Conservation (phyloP, 768 basidiomycete genomes). For the Butyriboletus loyo region DNA sequence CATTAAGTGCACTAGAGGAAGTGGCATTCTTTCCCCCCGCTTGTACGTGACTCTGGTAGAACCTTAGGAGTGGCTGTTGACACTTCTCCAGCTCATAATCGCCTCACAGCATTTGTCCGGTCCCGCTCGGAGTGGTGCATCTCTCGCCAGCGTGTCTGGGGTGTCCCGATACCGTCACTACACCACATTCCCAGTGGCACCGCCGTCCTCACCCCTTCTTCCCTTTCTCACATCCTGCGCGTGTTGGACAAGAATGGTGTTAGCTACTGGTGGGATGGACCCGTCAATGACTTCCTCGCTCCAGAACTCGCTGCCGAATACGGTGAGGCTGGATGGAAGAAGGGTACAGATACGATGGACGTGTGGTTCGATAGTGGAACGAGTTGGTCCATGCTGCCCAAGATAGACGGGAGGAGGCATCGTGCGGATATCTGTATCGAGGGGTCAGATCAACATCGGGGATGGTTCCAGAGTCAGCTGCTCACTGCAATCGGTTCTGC, state of each 20-base stretch:
- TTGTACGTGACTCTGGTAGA: constrained; percentile 48
- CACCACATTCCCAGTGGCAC: constrained; percentile 60
- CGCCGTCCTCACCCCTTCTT: constrained; percentile 60
- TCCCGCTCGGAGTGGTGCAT: constrained; percentile 99
- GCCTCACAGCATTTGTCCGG: constrained; percentile 82
- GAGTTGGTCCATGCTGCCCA: constrained; percentile 80
- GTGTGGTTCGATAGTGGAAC: constrained; percentile 99
- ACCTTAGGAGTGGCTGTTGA: neutral
- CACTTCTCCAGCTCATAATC: constrained; percentile 62
- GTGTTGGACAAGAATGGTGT: constrained; percentile 74
- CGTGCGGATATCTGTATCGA: constrained; percentile 88
- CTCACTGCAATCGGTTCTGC: constrained; percentile 66
- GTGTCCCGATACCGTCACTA: constrained; percentile 91
- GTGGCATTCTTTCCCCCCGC: constrained; percentile 74
- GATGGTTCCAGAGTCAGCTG: constrained; percentile 97
- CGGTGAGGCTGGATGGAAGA: constrained; percentile 52
- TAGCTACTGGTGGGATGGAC: constrained; percentile 90
- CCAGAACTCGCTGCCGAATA: constrained; percentile 51
- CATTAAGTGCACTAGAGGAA: constrained; percentile 61
- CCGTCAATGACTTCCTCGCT: constrained; percentile 77
- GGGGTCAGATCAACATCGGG: constrained; percentile 95
- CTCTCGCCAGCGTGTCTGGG: constrained; percentile 96
- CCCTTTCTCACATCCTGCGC: constrained; percentile 70
- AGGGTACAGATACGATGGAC: constrained; percentile 95
- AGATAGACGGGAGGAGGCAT: constrained; percentile 38